Conservation (phyloP, 1,139 yeast species). For the Petasospora rhodanensis region DNA sequence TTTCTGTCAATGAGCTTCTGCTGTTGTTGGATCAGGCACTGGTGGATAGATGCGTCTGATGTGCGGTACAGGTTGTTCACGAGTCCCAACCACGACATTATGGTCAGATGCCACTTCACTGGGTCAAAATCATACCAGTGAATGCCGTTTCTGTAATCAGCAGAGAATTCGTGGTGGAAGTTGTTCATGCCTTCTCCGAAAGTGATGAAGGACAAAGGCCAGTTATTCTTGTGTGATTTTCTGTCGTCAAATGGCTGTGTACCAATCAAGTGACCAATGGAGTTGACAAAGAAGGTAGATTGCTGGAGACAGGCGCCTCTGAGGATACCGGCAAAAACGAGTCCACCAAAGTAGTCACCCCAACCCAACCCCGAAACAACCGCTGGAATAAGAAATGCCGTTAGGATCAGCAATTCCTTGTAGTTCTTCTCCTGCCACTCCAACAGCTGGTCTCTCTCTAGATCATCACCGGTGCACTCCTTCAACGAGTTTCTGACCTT, state of each 20-base stretch:
- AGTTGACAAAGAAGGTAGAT: conserved; percentile 49
- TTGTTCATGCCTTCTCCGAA: conserved; percentile 67
- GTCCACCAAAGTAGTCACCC: conserved; percentile 51
- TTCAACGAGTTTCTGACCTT: conserved; percentile 32
- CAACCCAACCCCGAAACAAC: conserved; percentile 38
- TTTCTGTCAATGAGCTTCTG: conserved; percentile 57
- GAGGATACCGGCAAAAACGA: conserved; percentile 58
- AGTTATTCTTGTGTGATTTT: conserved; percentile 49
- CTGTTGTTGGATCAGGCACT: conserved; percentile 58
- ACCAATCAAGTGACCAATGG: conserved; percentile 55
- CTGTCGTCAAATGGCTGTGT: conserved; percentile 62
- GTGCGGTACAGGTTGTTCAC: conserved; percentile 36
- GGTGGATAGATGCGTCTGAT: conserved; percentile 46
- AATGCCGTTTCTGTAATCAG: conserved; percentile 55
- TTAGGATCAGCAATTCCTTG: conserved; percentile 37
- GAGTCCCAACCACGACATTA: conserved; percentile 38
- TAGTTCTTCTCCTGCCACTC: conserved; percentile 58
- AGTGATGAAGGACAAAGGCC: conserved; percentile 46
- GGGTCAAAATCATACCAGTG: conserved; percentile 58
- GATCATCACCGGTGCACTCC: conserved; percentile 34
- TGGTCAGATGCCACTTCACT: conserved; percentile 54
- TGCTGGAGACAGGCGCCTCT: conserved; percentile 58
- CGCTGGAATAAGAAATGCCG: conserved; percentile 48
- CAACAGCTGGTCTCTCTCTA: conserved; percentile 37
- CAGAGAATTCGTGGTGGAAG: conserved; percentile 73